Conservation (phyloP, 225 moss, liverwort and hornwort species). For the Bryum argenteum region DNA sequence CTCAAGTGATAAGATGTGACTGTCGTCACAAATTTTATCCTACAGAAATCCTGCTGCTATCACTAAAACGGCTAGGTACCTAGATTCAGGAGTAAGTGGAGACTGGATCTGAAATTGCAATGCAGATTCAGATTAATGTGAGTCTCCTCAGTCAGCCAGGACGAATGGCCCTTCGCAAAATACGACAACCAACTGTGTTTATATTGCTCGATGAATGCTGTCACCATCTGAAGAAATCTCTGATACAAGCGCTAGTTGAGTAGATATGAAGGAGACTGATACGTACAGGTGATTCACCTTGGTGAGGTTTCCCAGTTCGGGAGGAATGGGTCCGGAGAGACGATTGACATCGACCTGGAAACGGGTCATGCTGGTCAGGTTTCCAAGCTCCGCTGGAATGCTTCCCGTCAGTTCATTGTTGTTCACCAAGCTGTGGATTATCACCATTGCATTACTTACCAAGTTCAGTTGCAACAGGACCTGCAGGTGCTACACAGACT, state of each 20-base stretch:
- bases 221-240: constrained; percentile 1
- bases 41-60: too few relatives aligned
- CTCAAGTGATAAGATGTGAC: neutral
- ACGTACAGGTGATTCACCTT: constrained; percentile 63
- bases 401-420: constrained; percentile 19
- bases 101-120: too few relatives aligned
- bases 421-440: constrained; percentile 33
- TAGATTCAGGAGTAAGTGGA: too few relatives aligned
- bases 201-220: neutral
- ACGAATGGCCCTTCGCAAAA: neutral
- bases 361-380: constrained; percentile 26
- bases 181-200: neutral
- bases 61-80: too few relatives aligned
- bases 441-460: constrained; percentile 14
- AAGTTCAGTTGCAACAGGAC: neutral
- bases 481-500: neutral
- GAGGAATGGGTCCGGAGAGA: constrained; percentile 51
- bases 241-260: neutral
- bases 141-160: too few relatives aligned
- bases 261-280: neutral
- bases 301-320: constrained; percentile 53
- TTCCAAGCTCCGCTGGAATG: constrained; percentile 28
- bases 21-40: neutral
- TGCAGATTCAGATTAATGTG: too few relatives aligned
- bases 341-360: constrained; percentile 45